Base-by-base conservation (phyloP, 352 stramenopile genomes). In the Globisporangium uncinulatum region DNA sequence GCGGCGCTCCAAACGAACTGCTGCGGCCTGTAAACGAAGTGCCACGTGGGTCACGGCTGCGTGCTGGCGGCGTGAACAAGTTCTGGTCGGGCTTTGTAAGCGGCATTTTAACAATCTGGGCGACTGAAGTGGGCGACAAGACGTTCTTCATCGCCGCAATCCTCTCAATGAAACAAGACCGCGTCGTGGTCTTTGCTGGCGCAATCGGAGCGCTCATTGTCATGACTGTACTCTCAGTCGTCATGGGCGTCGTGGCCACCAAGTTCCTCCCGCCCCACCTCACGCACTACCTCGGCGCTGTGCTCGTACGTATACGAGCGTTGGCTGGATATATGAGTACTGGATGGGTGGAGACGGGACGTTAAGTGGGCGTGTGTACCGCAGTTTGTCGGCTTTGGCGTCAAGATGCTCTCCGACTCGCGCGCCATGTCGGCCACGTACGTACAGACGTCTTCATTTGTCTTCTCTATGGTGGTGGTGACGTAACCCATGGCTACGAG, bases 111-210 rank as follows among this genome's bases (percentile, higher is more conserved):
- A 93, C 98, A 51, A 98, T 99, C 56, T 98, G 98, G 80, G 87
- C 98, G 20, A 99, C 95, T 54, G 96, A 99, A 71, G 98, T 99
- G 63, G 97, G 97, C 51, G 97, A 99, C 83, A 99, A 99, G 67
- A 99, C 97, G n/a, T 99, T 99, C 66, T 99, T 99, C 73, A 98
- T 99, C 62, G 96, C 95, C 1, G 96, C 91, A 43, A 96, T 99
- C 64, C 64, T 99, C 51, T 97, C 96, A 29, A 97, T 97, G 75
- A 98, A 98, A 71, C 89, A 96, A 51, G 95, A 96, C 57, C 81
- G 89, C 48, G 75, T 98, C 20, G 87, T 99, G 46, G 96, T 97
- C 15, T 99, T 99, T 59, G 79, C 97, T 1, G 96, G 96, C 43
- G 95, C 92, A 13, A 95, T 99, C 54, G 84, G 79, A 19, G 97